phyloP scores from a whole-genome alignment of 202 grass and related monocot genomes.

The Panicum hallii region DNA sequence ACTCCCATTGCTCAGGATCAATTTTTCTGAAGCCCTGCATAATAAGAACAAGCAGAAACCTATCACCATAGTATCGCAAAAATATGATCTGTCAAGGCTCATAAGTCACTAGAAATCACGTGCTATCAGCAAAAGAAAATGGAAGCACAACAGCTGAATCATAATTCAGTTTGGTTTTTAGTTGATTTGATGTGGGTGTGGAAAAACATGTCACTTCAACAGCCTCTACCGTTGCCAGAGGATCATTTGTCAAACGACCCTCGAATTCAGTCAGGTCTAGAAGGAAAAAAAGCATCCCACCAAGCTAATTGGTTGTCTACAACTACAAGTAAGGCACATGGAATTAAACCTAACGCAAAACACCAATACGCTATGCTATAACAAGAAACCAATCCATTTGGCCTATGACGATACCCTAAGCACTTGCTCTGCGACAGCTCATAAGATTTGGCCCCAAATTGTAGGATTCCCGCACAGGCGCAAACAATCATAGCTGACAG shows the following conservation, averaged over 20 bases:
- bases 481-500: background rate
- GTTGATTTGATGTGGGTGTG: slow-evolving; percentile 6
- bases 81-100: slow-evolving; percentile 18
- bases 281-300: background rate
- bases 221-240: background rate
- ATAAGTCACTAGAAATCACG: slow-evolving; percentile 9
- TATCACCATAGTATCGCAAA: slow-evolving; percentile 29
- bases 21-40: slow-evolving; percentile 87
- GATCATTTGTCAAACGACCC: background rate
- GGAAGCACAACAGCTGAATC: background rate
- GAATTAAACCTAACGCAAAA: slow-evolving; percentile 1
- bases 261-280: slow-evolving; percentile 22
- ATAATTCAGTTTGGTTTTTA: background rate
- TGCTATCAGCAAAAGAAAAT: background rate
- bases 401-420: background rate
- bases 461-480: background rate
- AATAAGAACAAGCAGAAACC: slow-evolving; percentile 17
- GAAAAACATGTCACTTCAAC: slow-evolving; percentile 22
- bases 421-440: background rate
- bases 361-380: background rate
- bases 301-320: background rate
- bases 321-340: background rate
- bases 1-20: slow-evolving; percentile 96
- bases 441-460: slow-evolving; percentile 27
- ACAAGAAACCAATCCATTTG: background rate